Base-by-base conservation (phyloP, 1,284 basidiomycete species). In the Gomphus bonarii region DNA sequence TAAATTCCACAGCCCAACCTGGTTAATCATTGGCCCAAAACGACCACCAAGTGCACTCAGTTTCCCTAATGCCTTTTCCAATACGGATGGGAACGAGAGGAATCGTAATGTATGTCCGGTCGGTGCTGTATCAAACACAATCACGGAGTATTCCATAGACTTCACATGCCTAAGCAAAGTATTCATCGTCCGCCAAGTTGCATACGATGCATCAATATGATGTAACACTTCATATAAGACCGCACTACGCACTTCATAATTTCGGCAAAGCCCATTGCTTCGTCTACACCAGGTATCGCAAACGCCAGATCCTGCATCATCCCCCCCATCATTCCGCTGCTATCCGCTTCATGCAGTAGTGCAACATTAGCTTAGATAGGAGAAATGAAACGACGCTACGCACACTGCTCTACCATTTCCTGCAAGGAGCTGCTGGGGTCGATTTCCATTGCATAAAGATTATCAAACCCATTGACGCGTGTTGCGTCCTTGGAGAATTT, bases 251-350 rank as follows among this genome's bases (percentile, higher is more conserved):
- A 94, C 92, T 99, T 99, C 97, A 99, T 99, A 72, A 99, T 97
- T 72, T 99, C 95, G 0, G 95, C 97, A 65, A 99, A 99, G 59
- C 94, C 95, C 95, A 99, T 99, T 3, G 95, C 95, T 72, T 99
- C 95, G 68, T 99, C 95, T 1, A 99, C 95, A 73, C 95, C 95
- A 0, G 95, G 95, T 60, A 99, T 99, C 1, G 97, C 95, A 67
- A 99, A 99, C 0, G 95, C 97, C 42, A 99, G 79, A 72, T 99
- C 95, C 70, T 99, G 95, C 93, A 99, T 97, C 91, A 99, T 98
- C 62, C 88, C 86, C 36, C 93, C 93, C 95, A 99, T 97, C 77
- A 92, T 91, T 4, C 93, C 94, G 65, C 91, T 91, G 59, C 84
- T 82, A 68, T 97, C 93, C 62, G 91, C 90, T 93, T 53, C 33